Percentiles rank a stretch among this genome's conserved stretches.
Conservation (phyloP, 2,329 filamentous ascomycete genomes). For the Parastagonospora avenae region DNA sequence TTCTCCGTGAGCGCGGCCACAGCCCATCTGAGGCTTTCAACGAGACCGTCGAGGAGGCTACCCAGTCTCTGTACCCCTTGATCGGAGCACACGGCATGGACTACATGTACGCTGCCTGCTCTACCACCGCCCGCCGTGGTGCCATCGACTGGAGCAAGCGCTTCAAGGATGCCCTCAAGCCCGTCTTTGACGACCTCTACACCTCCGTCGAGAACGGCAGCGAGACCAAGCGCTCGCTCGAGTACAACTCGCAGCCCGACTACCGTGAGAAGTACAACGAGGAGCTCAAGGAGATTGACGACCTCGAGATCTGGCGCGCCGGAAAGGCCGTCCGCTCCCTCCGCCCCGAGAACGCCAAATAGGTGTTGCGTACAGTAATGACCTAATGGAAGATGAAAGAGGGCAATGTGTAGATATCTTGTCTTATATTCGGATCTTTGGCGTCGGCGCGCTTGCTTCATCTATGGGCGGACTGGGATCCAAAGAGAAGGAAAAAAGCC, state of each 20-base stretch:
- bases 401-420: slow-evolving; percentile 32
- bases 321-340: slow-evolving; percentile 86
- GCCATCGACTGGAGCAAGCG: slow-evolving; percentile 97
- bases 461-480: slow-evolving; percentile 4
- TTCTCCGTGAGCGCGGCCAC: slow-evolving; percentile 98
- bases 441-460: slow-evolving; percentile 18
- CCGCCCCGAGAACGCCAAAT: slow-evolving; percentile 47
- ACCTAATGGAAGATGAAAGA: slow-evolving; percentile 1
- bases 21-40: slow-evolving; percentile 98
- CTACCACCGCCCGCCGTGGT: slow-evolving; percentile 95
- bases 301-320: slow-evolving; percentile 98
- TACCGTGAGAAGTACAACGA: slow-evolving; percentile 97
- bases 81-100: slow-evolving; percentile 99
- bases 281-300: slow-evolving; percentile 98
- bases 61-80: slow-evolving; percentile 95
- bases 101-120: slow-evolving; percentile 99
- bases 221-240: slow-evolving; percentile 95
- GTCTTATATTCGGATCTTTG: slow-evolving; percentile 21
- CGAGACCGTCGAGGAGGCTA: slow-evolving; percentile 99
- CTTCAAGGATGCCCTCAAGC: slow-evolving; percentile 99
- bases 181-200: slow-evolving; percentile 97
- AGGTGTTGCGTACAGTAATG: slow-evolving; percentile 13
- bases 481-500: slow-evolving; percentile 8
- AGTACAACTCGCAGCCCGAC: slow-evolving; percentile 94
- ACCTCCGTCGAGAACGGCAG: slow-evolving; percentile 86